Evolutionary conservation across 345 rosid genomes (phyloP).

Genomic region (Jatropha curcas): DNA sequence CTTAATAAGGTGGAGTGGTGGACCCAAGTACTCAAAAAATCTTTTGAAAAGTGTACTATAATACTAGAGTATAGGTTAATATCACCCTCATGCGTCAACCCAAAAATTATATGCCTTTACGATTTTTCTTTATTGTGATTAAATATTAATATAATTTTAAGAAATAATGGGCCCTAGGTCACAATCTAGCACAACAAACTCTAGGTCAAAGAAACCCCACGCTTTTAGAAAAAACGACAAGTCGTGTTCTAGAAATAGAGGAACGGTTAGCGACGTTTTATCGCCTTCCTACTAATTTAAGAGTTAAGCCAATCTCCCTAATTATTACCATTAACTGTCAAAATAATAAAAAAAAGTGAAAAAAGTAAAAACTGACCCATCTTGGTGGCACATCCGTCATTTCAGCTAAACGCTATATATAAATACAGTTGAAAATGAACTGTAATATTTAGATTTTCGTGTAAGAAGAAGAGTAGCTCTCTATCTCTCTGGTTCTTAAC

Average conservation of each 20-base stretch:
- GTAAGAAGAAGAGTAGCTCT: neutral
- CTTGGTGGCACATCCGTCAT: neutral
- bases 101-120: neutral
- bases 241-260: constrained; percentile 1
- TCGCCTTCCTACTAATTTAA: neutral
- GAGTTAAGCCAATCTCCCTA: constrained; percentile 1
- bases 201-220: constrained; percentile 1
- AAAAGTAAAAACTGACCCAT: neutral
- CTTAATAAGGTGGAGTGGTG: too few species aligned
- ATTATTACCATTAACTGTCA: constrained; percentile 10
- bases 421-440: neutral
- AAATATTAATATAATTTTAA: neutral
- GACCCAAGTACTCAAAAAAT: too few species aligned
- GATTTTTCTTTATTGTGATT: neutral
- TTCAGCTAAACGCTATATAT: neutral
- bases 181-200: constrained; percentile 10
- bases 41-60: neutral
- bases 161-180: neutral
- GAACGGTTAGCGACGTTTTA: neutral
- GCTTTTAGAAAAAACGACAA: neutral
- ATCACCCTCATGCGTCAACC: neutral
- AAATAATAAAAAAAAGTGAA: neutral
- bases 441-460: neutral
- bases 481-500: neutral
- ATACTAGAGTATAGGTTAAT: neutral